phyloP scores from a whole-genome alignment of 805 yeast genomes.

The Starmerella bacillaris region DNA sequence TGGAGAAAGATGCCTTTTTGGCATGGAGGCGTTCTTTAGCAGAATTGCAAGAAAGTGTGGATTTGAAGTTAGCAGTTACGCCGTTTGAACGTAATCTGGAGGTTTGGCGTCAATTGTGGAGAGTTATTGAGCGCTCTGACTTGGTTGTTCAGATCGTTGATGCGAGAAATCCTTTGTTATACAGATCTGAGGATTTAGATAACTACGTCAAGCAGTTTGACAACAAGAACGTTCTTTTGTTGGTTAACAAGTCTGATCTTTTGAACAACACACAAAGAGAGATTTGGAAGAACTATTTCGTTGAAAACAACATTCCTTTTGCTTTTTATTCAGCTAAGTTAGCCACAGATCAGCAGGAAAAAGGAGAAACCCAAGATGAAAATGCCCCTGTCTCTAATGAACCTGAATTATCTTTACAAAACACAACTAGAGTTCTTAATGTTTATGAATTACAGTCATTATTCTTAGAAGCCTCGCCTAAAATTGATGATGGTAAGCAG shows the following conservation, averaged over 20 bases:
- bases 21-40: conserved; percentile 92
- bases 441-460: conserved; percentile 73
- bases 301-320: conserved; percentile 47
- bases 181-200: conserved; percentile 77
- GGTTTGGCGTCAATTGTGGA: conserved; percentile 97
- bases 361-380: conserved; percentile 33
- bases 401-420: conserved; percentile 6
- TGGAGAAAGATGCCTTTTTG: conserved; percentile 76
- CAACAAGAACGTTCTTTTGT: conserved; percentile 59
- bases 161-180: conserved; percentile 82
- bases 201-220: conserved; percentile 54
- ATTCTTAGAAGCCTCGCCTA: conserved; percentile 60
- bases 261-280: conserved; percentile 59
- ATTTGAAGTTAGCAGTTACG: conserved; percentile 49
- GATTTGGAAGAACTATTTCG: conserved; percentile 76
- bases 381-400: conserved; percentile 14
- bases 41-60: conserved; percentile 61
- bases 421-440: conserved; percentile 49
- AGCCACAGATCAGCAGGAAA: conserved; percentile 45
- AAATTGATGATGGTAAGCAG: conserved; percentile 35
- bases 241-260: conserved; percentile 88
- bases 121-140: conserved; percentile 90
- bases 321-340: conserved; percentile 85
- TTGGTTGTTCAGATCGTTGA: conserved; percentile 92
- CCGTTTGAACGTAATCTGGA: conserved; percentile 95